Evolutionary conservation across 768 basidiomycete genomes (phyloP).

Genomic region (Kockovaella imperatae): DNA sequence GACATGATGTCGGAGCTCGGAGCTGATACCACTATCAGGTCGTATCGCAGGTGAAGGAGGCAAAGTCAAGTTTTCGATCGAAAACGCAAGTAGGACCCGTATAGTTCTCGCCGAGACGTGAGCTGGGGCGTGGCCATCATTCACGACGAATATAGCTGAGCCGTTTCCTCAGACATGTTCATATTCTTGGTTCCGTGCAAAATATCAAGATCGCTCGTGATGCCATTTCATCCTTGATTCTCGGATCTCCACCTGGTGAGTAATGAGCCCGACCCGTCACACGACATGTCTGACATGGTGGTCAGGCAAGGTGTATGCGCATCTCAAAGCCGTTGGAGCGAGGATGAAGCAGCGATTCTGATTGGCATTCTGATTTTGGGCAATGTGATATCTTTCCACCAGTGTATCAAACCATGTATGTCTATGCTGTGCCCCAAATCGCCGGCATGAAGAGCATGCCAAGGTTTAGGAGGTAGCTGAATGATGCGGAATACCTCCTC

Average conservation of each 20-base stretch:
- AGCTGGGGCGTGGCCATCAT: slow-evolving; percentile 38
- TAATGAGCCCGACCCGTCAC: slow-evolving; percentile 48
- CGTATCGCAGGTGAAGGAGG: slow-evolving; percentile 98
- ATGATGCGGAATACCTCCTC: too few species aligned
- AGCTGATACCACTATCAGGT: slow-evolving; percentile 49
- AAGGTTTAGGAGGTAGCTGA: too few species aligned
- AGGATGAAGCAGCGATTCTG: slow-evolving; percentile 85
- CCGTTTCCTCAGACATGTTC: slow-evolving; percentile 76
- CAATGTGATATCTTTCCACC: too few species aligned
- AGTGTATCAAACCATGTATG: too few species aligned
- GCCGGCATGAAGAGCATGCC: too few species aligned
- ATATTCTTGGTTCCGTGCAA: slow-evolving; percentile 96
- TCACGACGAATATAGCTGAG: slow-evolving; percentile 2
- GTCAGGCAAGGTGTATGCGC: slow-evolving; percentile 56
- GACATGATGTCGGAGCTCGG: background rate
- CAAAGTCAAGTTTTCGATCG: slow-evolving; percentile 97
- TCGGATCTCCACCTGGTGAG: slow-evolving; percentile 91
- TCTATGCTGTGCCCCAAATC: too few species aligned
- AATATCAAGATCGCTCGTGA: slow-evolving; percentile 97
- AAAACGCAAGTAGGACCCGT: slow-evolving; percentile 93
- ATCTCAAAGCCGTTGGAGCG: slow-evolving; percentile 80
- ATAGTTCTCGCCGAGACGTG: slow-evolving; percentile 97
- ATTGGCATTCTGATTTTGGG: too few species aligned
- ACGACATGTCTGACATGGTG: background rate
- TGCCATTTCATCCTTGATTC: slow-evolving; percentile 87